Evolutionary conservation across 2,329 filamentous ascomycete species (phyloP).

Genomic region (Davidsoniella australis): DNA sequence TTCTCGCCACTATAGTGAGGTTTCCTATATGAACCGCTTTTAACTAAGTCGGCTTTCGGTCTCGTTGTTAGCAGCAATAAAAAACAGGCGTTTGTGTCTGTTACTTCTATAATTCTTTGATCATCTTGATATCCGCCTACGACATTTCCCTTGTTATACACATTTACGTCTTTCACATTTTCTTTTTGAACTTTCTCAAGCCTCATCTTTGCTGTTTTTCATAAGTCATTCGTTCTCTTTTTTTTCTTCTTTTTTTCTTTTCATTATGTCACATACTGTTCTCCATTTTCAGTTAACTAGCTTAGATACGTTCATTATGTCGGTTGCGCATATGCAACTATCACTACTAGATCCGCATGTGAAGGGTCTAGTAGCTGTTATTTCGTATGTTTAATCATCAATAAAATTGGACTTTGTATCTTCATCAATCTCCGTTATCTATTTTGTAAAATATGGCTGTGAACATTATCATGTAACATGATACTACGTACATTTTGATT

Average conservation of each 20-base stretch:
- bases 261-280: background rate
- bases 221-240: background rate
- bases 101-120: background rate
- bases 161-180: background rate
- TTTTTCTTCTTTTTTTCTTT: background rate
- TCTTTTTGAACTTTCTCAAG: background rate
- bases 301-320: background rate
- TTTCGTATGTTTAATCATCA: too few species aligned
- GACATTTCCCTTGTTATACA: background rate
- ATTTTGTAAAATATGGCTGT: too few species aligned
- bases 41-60: constrained; percentile 16
- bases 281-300: background rate
- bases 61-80: background rate
- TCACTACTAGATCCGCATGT: too few species aligned
- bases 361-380: too few species aligned
- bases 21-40: constrained; percentile 31
- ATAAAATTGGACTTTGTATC: too few species aligned
- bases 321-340: too few species aligned
- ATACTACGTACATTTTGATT: too few species aligned
- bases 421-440: too few species aligned
- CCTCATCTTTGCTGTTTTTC: background rate
- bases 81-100: background rate
- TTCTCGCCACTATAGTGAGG: constrained; percentile 30
- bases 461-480: too few species aligned
- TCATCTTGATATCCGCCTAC: background rate